Percentiles rank a stretch among this genome's conserved stretches.
Conservation (phyloP, 306 rosid species). For the Alnus glutinosa region DNA sequence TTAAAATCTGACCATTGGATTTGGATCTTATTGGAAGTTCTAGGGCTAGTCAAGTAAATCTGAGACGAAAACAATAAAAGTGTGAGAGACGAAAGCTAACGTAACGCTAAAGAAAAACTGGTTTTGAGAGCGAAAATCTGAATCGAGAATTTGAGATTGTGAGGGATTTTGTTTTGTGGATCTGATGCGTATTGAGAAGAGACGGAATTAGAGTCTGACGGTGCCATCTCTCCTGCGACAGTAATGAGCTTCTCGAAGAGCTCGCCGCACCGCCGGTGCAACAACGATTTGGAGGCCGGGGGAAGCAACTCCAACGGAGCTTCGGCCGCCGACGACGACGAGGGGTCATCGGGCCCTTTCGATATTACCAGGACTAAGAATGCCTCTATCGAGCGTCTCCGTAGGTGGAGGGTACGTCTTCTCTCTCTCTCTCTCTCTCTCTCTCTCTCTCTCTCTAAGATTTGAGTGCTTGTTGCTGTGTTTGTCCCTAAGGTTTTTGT, state of each 20-base stretch:
- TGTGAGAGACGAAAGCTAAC: too few species aligned
- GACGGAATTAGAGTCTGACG: slow-evolving; percentile 34
- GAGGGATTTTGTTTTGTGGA: slow-evolving; percentile 4
- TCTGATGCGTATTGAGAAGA: slow-evolving; percentile 1
- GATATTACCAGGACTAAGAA: slow-evolving; percentile 69
- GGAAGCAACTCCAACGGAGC: slow-evolving; percentile 31
- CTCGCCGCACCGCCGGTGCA: slow-evolving; percentile 39
- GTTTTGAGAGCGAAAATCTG: too few species aligned
- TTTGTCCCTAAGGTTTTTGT: too few species aligned
- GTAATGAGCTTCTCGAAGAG: slow-evolving; percentile 53
- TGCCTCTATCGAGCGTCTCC: slow-evolving; percentile 80
- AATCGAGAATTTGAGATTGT: too few species aligned
- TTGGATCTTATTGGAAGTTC: too few species aligned
- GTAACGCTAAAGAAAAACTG: too few species aligned
- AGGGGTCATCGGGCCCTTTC: slow-evolving; percentile 44
- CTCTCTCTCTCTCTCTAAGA: neutral
- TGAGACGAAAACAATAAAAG: too few species aligned
- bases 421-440: neutral
- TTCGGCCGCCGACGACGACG: slow-evolving; percentile 28
- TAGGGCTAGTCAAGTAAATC: too few species aligned
- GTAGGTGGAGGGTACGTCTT: slow-evolving; percentile 79
- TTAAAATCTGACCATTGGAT: too few species aligned
- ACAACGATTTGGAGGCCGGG: slow-evolving; percentile 65
- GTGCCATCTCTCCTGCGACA: slow-evolving; percentile 98
- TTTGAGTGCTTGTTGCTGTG: neutral